phyloP scores from a whole-genome alignment of 768 basidiomycete genomes.

The Tubosaeta brunneosetosa region DNA sequence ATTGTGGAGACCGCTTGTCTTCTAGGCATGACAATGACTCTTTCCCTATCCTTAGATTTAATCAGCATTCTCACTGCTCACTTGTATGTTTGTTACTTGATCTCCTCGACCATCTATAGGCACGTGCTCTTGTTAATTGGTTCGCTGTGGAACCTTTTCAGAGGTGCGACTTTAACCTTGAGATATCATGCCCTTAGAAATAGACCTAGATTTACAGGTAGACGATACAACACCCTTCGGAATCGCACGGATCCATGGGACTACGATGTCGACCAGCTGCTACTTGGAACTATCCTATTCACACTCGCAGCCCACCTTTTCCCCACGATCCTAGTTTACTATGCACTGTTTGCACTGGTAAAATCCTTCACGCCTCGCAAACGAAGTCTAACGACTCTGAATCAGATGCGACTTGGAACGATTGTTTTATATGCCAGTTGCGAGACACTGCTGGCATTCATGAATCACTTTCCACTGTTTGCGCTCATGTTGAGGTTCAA shows the following conservation, averaged over 20 bases:
- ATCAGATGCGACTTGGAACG: conserved; percentile 49
- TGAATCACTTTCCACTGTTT: conserved; percentile 94
- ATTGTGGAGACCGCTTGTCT: conserved; percentile 34
- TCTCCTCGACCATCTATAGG: conserved; percentile 58
- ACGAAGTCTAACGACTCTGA: neutral
- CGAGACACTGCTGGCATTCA: conserved; percentile 64
- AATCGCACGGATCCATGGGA: conserved; percentile 86
- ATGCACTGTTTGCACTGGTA: conserved; percentile 72
- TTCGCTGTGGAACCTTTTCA: conserved; percentile 85
- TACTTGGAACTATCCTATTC: conserved; percentile 91
- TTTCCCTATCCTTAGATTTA: conserved; percentile 64
- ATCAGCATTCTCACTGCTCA: conserved; percentile 67
- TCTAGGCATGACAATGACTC: conserved; percentile 57
- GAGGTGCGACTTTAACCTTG: conserved; percentile 48
- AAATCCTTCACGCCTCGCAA: neutral
- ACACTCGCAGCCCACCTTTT: conserved; percentile 76
- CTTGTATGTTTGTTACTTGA: conserved; percentile 61
- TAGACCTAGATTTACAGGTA: conserved; percentile 48
- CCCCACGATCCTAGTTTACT: conserved; percentile 85
- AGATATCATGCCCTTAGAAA: neutral
- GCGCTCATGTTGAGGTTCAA: conserved; percentile 79
- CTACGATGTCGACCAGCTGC: conserved; percentile 88
- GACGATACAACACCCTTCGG: conserved; percentile 81
- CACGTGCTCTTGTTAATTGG: conserved; percentile 53
- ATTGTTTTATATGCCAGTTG: conserved; percentile 58